A percentile compares a stretch with the other conserved stretches of the same genome.
Conservation (phyloP, 1,284 basidiomycete species). For the Coniferiporia sulphurascens region DNA sequence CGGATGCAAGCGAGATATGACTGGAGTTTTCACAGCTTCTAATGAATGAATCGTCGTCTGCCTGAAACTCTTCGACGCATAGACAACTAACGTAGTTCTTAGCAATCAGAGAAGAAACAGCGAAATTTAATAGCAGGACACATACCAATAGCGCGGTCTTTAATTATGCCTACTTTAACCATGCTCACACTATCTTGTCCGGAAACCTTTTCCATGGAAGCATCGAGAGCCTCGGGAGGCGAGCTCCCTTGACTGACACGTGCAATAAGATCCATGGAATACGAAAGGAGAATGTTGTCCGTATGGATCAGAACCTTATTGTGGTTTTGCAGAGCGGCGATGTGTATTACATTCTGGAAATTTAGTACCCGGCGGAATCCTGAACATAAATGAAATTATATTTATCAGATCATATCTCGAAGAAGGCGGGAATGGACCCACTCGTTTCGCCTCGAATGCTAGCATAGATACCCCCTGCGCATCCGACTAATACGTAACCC, state of each 20-base stretch:
- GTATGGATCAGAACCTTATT: slow-evolving; percentile 64
- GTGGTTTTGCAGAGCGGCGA: slow-evolving; percentile 54
- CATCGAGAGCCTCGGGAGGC: slow-evolving; percentile 41
- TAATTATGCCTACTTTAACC: slow-evolving; percentile 50
- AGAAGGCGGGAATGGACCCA: slow-evolving; percentile 28
- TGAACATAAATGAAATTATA: slow-evolving; percentile 24
- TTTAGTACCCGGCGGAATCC: slow-evolving; percentile 54
- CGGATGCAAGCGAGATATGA: slow-evolving; percentile 29
- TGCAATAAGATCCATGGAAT: slow-evolving; percentile 64
- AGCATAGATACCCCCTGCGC: slow-evolving; percentile 61
- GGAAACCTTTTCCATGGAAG: slow-evolving; percentile 53
- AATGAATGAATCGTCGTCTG: slow-evolving; percentile 48
- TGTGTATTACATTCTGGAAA: slow-evolving; percentile 42
- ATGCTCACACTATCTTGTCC: slow-evolving; percentile 52
- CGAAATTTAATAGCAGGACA: slow-evolving; percentile 4
- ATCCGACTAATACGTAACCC: slow-evolving; percentile 57
- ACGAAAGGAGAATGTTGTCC: slow-evolving; percentile 53
- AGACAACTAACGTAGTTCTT: slow-evolving; percentile 47
- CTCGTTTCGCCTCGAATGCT: slow-evolving; percentile 47
- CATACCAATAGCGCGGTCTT: slow-evolving; percentile 48
- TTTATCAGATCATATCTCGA: background rate
- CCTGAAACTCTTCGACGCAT: slow-evolving; percentile 56
- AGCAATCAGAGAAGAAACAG: background rate
- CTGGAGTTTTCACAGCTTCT: slow-evolving; percentile 32
- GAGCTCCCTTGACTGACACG: slow-evolving; percentile 48